Evolutionary conservation across 1,139 yeast species (phyloP).

Genomic region (Ogataea hybrid): DNA sequence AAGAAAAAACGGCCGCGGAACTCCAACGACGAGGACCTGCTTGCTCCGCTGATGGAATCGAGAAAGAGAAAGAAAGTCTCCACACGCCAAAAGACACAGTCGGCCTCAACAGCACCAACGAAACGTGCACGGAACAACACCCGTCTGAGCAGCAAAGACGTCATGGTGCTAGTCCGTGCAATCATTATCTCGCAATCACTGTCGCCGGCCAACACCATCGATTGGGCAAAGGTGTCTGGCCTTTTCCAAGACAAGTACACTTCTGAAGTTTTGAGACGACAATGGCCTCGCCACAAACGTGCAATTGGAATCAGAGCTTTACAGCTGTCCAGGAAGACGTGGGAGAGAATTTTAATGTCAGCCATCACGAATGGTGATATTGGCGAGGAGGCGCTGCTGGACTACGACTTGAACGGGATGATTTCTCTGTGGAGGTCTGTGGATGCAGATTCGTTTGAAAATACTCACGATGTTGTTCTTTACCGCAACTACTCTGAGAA

Average conservation of each 20-base stretch:
- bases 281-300: slow-evolving; percentile 63
- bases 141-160: slow-evolving; percentile 25
- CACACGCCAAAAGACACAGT: slow-evolving; percentile 19
- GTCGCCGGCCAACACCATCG: slow-evolving; percentile 46
- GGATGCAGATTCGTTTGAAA: slow-evolving; percentile 35
- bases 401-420: slow-evolving; percentile 48
- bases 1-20: slow-evolving; percentile 5
- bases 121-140: slow-evolving; percentile 28
- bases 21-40: slow-evolving; percentile 19
- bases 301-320: slow-evolving; percentile 57
- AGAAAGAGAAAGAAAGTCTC: slow-evolving; percentile 29
- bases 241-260: slow-evolving; percentile 41
- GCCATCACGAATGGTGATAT: slow-evolving; percentile 53
- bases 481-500: slow-evolving; percentile 35
- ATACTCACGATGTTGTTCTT: slow-evolving; percentile 22
- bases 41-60: slow-evolving; percentile 28
- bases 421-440: slow-evolving; percentile 57
- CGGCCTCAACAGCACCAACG: slow-evolving; percentile 19
- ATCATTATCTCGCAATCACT: slow-evolving; percentile 64
- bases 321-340: slow-evolving; percentile 50
- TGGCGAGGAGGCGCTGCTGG: slow-evolving; percentile 42
- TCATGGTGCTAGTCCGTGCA: slow-evolving; percentile 35
- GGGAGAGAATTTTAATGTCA: slow-evolving; percentile 55
- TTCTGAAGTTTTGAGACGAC: slow-evolving; percentile 42
- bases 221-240: slow-evolving; percentile 55